These are phyloP conservation scores for Inonotus obliquus DNA, from an alignment of 1,284 basidiomycete genomes.

Conservation along the genomic window DNA sequence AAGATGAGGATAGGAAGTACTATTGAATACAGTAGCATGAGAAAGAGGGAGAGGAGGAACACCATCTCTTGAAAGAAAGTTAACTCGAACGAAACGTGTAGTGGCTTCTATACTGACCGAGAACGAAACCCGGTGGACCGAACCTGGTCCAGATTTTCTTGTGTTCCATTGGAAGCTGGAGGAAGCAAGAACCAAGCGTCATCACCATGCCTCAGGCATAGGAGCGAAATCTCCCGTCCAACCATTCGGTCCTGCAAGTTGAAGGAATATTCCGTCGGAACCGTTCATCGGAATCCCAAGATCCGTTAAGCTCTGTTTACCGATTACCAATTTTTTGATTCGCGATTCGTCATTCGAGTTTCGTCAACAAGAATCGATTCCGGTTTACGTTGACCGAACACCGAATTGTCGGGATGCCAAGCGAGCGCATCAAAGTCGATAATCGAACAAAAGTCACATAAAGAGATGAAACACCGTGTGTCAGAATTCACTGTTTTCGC, in stretches of 20 bases:
- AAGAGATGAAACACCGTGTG: neutral
- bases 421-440: neutral
- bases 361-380: too few species aligned
- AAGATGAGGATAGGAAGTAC: too few species aligned
- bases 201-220: constrained; percentile 79
- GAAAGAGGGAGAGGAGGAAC: neutral
- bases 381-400: too few species aligned
- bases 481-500: neutral
- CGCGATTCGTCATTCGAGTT: neutral
- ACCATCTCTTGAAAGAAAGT: neutral
- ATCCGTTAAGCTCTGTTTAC: constrained; percentile 70
- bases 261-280: constrained; percentile 83
- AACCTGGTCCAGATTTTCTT: neutral
- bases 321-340: neutral
- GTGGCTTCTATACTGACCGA: neutral
- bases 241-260: constrained; percentile 61
- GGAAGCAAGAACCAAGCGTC: neutral
- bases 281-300: constrained; percentile 86
- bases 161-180: neutral
- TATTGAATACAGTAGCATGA: too few species aligned
- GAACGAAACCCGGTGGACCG: neutral
- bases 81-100: neutral
- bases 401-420: neutral
- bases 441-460: neutral
- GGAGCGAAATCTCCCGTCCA: constrained; percentile 71